Evolutionary conservation across 169 alveolate species (phyloP).

Genomic region (Amoebophrya sp.): DNA sequence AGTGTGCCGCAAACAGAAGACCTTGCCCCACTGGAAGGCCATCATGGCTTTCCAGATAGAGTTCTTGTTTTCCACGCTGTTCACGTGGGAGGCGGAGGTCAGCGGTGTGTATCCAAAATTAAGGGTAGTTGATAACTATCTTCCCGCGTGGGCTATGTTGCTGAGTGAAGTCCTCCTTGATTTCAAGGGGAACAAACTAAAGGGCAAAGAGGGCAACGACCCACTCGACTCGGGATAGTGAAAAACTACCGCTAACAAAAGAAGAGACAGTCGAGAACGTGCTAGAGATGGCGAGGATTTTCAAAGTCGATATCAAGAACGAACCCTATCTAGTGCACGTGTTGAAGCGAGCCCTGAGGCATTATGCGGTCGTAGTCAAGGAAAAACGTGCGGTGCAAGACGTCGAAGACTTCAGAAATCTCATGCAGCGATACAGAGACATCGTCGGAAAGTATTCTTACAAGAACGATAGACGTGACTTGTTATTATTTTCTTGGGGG

Average conservation of each 20-base stretch:
- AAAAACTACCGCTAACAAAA: no score
- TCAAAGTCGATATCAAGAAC: constrained; percentile 48
- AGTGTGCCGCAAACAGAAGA: constrained; percentile 42
- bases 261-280: constrained; percentile 35
- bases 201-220: no score
- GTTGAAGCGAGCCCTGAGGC: constrained; percentile 50
- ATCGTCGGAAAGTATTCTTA: constrained; percentile 20
- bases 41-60: constrained; percentile 49
- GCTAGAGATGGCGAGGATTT: constrained; percentile 48
- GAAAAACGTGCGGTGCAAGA: constrained; percentile 33
- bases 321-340: constrained; percentile 51
- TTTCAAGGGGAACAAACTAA: no score
- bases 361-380: constrained; percentile 34
- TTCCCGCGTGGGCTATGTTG: no score
- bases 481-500: not conserved
- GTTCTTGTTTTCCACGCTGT: constrained; percentile 42
- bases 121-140: not conserved
- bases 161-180: no score
- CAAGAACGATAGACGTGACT: not conserved
- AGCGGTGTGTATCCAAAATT: not conserved
- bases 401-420: constrained; percentile 51
- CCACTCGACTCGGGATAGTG: no score
- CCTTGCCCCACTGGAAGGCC: constrained; percentile 50
- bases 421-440: constrained; percentile 47
- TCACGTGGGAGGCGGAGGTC: constrained; percentile 44